These are phyloP conservation scores for Ormosia emarginata DNA, from an alignment of 306 rosid species.

Conservation along the genomic window DNA sequence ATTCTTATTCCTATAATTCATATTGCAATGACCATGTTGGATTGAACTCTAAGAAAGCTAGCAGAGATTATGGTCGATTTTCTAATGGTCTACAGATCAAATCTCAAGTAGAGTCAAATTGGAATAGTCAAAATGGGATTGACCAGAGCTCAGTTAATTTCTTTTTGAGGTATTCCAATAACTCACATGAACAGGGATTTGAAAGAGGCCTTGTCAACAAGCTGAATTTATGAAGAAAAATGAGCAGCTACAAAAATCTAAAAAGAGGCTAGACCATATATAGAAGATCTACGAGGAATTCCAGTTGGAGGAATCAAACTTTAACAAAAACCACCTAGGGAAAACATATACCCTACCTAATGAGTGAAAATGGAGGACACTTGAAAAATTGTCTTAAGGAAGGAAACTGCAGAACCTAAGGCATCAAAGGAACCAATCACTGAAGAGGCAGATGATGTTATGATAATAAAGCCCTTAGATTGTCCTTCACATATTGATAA, in stretches of 20 bases:
- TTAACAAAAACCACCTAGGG: neutral
- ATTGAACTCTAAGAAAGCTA: neutral
- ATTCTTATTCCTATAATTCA: neutral
- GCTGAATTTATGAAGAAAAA: neutral
- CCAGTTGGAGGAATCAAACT: neutral
- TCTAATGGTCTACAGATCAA: neutral
- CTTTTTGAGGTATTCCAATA: neutral
- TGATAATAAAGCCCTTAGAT: neutral
- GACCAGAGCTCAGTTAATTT: neutral
- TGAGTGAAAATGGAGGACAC: neutral
- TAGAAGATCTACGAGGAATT: neutral
- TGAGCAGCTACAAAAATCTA: neutral
- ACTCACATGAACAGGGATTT: neutral
- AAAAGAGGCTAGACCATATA: neutral
- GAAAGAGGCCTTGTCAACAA: neutral
- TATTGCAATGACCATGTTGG: neutral
- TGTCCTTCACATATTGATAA: neutral
- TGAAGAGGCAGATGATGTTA: neutral
- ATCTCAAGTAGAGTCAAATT: neutral
- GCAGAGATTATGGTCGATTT: neutral
- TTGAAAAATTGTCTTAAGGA: neutral
- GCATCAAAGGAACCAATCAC: neutral
- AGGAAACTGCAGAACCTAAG: neutral
- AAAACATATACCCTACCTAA: neutral
- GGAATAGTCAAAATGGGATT: neutral